phyloP scores from a whole-genome alignment of 352 stramenopile genomes.

The Phytophthora citrophthora region DNA sequence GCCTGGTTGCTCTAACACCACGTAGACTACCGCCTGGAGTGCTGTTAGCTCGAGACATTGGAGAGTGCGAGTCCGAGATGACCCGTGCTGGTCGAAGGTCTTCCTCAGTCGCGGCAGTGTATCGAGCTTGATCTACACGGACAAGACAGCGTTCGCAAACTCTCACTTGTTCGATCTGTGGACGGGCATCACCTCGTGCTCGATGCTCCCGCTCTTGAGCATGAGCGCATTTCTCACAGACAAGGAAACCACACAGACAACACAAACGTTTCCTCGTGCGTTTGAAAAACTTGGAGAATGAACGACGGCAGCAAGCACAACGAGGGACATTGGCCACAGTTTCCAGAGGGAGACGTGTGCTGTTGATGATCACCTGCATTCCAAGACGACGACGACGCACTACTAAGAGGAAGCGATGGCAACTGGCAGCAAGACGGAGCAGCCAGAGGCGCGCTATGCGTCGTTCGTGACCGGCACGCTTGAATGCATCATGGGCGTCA shows the following conservation, averaged over 20 bases:
- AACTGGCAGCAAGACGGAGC: constrained; percentile 38
- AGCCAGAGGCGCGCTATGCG: constrained; percentile 35
- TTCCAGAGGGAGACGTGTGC: constrained; percentile 35
- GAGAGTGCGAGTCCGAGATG: constrained; percentile 27
- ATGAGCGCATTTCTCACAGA: constrained; percentile 55
- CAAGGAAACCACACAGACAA: constrained; percentile 56
- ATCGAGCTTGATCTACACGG: constrained; percentile 49
- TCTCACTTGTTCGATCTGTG: constrained; percentile 47
- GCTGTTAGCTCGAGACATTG: constrained; percentile 11
- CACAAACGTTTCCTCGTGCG: constrained; percentile 43
- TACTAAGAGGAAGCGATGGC: constrained; percentile 47
- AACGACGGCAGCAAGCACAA: constrained; percentile 53
- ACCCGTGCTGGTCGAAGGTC: constrained; percentile 40
- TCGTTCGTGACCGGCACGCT: constrained; percentile 34
- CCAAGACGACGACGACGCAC: constrained; percentile 52
- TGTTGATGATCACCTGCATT: constrained; percentile 49
- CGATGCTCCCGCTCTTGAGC: constrained; percentile 48
- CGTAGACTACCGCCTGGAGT: constrained; percentile 28
- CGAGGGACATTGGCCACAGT: constrained; percentile 25
- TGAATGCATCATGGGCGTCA: constrained; percentile 27
- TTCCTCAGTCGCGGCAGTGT: constrained; percentile 45
- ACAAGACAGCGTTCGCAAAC: constrained; percentile 54
- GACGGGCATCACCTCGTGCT: constrained; percentile 29
- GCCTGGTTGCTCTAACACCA: constrained; percentile 16
- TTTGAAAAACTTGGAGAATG: constrained; percentile 42